phyloP scores from a whole-genome alignment of 495 filamentous ascomycete genomes.

The Viridothelium virens region DNA sequence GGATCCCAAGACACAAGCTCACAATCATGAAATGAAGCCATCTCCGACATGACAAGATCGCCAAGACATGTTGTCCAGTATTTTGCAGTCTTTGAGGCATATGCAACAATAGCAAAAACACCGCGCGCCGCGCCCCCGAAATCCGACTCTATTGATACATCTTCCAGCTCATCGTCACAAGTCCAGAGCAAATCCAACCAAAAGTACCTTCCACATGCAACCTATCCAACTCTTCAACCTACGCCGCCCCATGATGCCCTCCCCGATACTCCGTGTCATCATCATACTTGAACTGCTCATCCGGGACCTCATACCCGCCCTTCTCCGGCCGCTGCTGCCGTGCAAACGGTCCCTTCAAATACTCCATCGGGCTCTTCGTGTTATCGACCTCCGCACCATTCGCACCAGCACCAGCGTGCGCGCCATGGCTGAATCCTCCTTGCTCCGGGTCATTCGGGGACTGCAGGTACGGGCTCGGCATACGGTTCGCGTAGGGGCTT shows the following conservation, averaged over 20 bases:
- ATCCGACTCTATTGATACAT: neutral
- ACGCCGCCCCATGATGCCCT: conserved; percentile 12
- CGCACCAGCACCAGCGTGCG: conserved; percentile 16
- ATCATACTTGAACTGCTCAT: conserved; percentile 32
- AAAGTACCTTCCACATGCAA: neutral
- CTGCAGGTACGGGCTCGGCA: conserved; percentile 1
- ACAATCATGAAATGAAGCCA: too few relatives aligned
- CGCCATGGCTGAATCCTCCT: conserved; percentile 12
- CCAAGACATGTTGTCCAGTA: too few relatives aligned
- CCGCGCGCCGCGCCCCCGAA: neutral
- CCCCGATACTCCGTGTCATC: conserved; percentile 33
- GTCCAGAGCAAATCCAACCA: too few relatives aligned
- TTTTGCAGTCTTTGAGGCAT: too few relatives aligned
- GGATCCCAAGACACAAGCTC: too few relatives aligned
- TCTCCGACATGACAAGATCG: too few relatives aligned
- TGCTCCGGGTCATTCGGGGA: conserved; percentile 5
- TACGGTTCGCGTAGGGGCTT: conserved; percentile 2
- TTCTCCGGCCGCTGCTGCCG: conserved; percentile 13
- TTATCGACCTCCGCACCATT: conserved; percentile 16
- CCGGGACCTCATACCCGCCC: conserved; percentile 29
- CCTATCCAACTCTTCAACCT: neutral
- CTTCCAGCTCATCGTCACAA: neutral
- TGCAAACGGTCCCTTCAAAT: conserved; percentile 17
- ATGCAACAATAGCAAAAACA: neutral
- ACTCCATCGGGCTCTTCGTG: conserved; percentile 8